Conservation (phyloP, 2,329 filamentous ascomycete genomes). For the Colletotrichum sp. region DNA sequence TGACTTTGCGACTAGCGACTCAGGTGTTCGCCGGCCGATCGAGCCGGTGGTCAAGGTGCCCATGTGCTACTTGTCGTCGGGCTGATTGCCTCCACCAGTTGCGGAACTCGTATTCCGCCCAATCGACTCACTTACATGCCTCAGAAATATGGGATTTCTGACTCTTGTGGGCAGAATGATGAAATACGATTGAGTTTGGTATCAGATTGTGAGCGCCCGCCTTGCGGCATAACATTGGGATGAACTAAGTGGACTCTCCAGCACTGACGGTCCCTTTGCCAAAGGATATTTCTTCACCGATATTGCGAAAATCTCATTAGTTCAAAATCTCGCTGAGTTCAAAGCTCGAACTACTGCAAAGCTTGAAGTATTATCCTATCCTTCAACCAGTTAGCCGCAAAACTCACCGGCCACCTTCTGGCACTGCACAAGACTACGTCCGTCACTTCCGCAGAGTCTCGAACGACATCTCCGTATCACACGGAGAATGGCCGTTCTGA, state of each 20-base stretch:
- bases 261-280: background rate
- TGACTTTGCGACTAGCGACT: background rate
- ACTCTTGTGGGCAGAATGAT: background rate
- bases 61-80: background rate
- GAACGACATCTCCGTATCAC: background rate
- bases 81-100: background rate
- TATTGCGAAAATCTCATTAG: background rate
- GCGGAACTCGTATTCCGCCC: background rate
- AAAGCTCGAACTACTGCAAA: background rate
- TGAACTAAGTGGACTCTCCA: background rate
- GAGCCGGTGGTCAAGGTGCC: background rate
- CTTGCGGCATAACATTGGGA: background rate
- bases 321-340: background rate
- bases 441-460: background rate
- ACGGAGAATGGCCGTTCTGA: background rate
- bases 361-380: background rate
- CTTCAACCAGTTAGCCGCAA: background rate
- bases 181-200: background rate
- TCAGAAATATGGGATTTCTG: background rate
- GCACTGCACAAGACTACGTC: background rate
- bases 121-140: background rate
- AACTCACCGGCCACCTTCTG: background rate
- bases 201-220: background rate
- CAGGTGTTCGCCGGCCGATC: background rate
- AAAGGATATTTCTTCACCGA: background rate